Percentiles rank a stretch among this genome's conserved stretches.
Conservation (phyloP, 305 asterid species). For the Vinca major region DNA sequence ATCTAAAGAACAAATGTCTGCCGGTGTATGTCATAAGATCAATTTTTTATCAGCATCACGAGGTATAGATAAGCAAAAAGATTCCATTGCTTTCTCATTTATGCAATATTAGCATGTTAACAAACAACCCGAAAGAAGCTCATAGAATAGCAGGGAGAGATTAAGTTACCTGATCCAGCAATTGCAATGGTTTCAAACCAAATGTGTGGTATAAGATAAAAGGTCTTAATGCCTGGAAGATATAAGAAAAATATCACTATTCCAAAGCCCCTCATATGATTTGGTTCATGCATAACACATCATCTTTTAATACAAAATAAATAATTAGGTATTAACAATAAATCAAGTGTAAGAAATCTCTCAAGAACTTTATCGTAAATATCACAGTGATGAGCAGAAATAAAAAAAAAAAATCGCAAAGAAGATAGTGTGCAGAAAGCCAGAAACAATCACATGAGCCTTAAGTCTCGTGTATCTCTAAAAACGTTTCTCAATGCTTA, state of each 20-base stretch:
- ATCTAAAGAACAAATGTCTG: not conserved
- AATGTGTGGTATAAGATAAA: constrained; percentile 61
- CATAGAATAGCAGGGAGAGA: not conserved
- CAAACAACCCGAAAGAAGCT: not conserved
- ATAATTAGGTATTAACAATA: not conserved
- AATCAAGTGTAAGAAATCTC: not conserved
- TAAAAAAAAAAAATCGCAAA: not conserved
- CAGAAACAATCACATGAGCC: not conserved
- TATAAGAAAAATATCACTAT: not conserved
- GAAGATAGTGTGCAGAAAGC: not conserved
- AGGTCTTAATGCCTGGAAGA: constrained; percentile 50
- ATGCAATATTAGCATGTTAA: not conserved
- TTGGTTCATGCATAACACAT: not conserved
- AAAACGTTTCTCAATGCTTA: not conserved
- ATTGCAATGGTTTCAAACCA: constrained; percentile 40
- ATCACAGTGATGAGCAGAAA: not conserved
- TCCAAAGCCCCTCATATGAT: too few species aligned
- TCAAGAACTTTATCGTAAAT: not conserved
- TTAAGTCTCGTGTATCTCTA: not conserved
- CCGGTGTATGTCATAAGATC: not conserved
- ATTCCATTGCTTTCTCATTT: not conserved
- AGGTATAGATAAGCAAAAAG: not conserved
- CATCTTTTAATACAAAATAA: not conserved
- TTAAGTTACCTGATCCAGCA: constrained; percentile 34
- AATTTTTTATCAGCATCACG: not conserved